These are phyloP conservation scores for Plantago coronopus DNA, from an alignment of 305 asterid species.

Conservation along the genomic window DNA sequence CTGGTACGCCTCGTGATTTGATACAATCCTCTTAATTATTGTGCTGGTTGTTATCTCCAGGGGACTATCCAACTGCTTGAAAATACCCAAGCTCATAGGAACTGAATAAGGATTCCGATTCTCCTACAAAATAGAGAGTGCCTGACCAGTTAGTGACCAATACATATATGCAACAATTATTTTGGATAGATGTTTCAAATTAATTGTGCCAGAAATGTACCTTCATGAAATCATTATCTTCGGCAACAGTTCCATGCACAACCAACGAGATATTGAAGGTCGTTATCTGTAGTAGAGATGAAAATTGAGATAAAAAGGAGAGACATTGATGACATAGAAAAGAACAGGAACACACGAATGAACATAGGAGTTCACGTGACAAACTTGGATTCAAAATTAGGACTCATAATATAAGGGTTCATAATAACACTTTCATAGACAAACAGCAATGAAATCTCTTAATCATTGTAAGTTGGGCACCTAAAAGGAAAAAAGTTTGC, in stretches of 20 bases:
- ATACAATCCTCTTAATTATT: constrained; percentile 85
- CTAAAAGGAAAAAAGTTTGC: too few species aligned
- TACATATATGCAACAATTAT: background rate
- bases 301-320: too few species aligned
- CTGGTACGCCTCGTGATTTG: constrained; percentile 95
- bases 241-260: constrained; percentile 90
- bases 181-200: constrained; percentile 9
- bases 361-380: too few species aligned
- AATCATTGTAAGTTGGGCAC: too few species aligned
- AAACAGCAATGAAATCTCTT: too few species aligned
- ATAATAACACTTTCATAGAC: too few species aligned
- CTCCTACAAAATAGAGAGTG: constrained; percentile 45
- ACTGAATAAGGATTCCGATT: constrained; percentile 71
- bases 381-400: too few species aligned
- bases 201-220: constrained; percentile 32
- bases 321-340: too few species aligned
- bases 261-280: constrained; percentile 91
- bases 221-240: constrained; percentile 82
- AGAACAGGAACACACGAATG: too few species aligned
- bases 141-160: constrained; percentile 14
- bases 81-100: constrained; percentile 69
- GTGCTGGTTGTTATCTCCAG: constrained; percentile 92
- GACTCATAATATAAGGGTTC: too few species aligned
- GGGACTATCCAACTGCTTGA: constrained; percentile 76
- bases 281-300: constrained; percentile 54